Conservation (phyloP, 352 stramenopile genomes). For the Phytophthora podocarpi region DNA sequence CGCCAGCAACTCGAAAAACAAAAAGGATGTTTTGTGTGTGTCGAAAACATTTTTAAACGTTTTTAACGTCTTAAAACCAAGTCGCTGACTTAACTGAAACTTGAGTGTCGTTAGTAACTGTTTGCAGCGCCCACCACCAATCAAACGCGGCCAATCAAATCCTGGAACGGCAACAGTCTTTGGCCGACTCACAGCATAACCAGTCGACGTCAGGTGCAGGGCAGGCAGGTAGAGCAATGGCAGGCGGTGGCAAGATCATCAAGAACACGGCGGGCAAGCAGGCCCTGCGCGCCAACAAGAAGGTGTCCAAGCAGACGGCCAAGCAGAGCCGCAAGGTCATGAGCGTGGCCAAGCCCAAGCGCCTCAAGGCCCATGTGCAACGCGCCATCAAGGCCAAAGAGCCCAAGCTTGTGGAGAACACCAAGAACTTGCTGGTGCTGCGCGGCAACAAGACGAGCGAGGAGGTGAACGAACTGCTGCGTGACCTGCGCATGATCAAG, state of each 20-base stretch:
- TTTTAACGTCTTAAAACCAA: too few relatives aligned
- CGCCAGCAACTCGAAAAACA: too few relatives aligned
- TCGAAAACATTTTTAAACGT: too few relatives aligned
- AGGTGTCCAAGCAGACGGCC: slow-evolving; percentile 65
- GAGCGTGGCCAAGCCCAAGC: slow-evolving; percentile 76
- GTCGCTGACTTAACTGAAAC: slow-evolving; percentile 29
- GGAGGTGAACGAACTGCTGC: slow-evolving; percentile 79
- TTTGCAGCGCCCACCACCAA: slow-evolving; percentile 44
- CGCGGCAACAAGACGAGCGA: slow-evolving; percentile 91
- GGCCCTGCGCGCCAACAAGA: slow-evolving; percentile 63
- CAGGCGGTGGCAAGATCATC: slow-evolving; percentile 65
- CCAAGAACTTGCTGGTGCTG: slow-evolving; percentile 90
- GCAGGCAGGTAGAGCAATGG: slow-evolving; percentile 41
- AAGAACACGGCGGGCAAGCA: slow-evolving; percentile 76
- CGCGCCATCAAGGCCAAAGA: slow-evolving; percentile 89
- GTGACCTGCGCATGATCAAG: slow-evolving; percentile 89
- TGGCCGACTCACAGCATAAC: slow-evolving; percentile 20
- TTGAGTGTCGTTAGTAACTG: not conserved
- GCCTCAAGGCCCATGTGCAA: slow-evolving; percentile 79
- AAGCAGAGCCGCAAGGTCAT: slow-evolving; percentile 81
- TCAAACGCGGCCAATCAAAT: slow-evolving; percentile 41
- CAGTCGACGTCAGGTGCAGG: slow-evolving; percentile 24
- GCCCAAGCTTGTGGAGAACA: slow-evolving; percentile 93
- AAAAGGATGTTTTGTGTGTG: too few relatives aligned
- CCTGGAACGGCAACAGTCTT: not conserved